Evolutionary conservation across 225 moss, liverwort and hornwort genomes (phyloP).

Genomic region (Ulota crispa): DNA sequence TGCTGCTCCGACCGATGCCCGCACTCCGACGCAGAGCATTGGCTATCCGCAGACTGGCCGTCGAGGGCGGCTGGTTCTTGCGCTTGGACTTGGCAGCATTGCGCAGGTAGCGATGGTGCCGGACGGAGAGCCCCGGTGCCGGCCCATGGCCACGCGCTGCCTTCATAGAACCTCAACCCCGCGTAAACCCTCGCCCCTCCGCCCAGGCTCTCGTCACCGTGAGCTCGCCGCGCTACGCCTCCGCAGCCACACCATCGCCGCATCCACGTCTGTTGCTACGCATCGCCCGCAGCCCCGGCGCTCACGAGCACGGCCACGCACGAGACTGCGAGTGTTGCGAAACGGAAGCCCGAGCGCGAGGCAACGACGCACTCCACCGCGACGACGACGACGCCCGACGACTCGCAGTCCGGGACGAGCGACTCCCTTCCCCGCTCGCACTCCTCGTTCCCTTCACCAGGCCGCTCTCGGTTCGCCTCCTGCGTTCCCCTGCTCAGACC

Average conservation of each 20-base stretch:
- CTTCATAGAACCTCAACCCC: slow-evolving; percentile 61
- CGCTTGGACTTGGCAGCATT: slow-evolving; percentile 49
- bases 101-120: slow-evolving; percentile 46
- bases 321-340: not conserved
- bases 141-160: slow-evolving; percentile 58
- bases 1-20: slow-evolving; percentile 31
- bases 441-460: not conserved
- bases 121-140: slow-evolving; percentile 45
- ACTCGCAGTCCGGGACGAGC: not conserved
- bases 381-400: not conserved
- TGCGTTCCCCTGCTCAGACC: not conserved
- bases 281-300: slow-evolving; percentile 14
- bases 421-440: not conserved
- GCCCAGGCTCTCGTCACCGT: slow-evolving; percentile 14
- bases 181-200: slow-evolving; percentile 43
- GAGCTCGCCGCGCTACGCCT: not conserved
- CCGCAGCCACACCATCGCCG: not conserved
- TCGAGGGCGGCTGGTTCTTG: slow-evolving; percentile 38
- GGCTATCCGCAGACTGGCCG: slow-evolving; percentile 47
- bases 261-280: not conserved
- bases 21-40: slow-evolving; percentile 45
- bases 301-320: not conserved
- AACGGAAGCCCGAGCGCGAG: slow-evolving; percentile 8
- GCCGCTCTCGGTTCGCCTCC: not conserved
- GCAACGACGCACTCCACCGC: slow-evolving; percentile 9